These are phyloP conservation scores for Bassia scoparia DNA, from an alignment of 148 eudicot species.

Conservation along the genomic window DNA sequence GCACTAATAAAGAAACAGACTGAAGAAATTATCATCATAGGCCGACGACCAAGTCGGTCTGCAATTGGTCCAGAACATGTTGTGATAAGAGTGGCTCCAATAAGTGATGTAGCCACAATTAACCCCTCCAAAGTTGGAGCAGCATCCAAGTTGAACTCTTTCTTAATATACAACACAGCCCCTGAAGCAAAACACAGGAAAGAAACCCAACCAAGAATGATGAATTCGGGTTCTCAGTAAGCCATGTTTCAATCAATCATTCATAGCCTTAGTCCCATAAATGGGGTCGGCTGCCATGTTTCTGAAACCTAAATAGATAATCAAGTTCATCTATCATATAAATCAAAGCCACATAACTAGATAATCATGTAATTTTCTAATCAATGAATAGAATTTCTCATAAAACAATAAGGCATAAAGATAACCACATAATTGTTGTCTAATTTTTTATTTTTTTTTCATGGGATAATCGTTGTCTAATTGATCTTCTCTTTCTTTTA, in stretches of 20 bases:
- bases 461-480: too few relatives aligned
- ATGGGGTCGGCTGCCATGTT: too few relatives aligned
- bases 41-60: slow-evolving; percentile 65
- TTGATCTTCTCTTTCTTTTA: too few relatives aligned
- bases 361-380: background rate
- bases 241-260: background rate
- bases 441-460: too few relatives aligned
- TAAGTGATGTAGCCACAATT: slow-evolving; percentile 62
- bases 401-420: too few relatives aligned
- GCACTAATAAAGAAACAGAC: slow-evolving; percentile 52
- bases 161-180: slow-evolving; percentile 62
- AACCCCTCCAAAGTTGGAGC: slow-evolving; percentile 60
- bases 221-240: background rate
- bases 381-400: too few relatives aligned
- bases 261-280: too few relatives aligned
- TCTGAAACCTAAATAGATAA: too few relatives aligned
- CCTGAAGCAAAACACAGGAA: slow-evolving; percentile 32
- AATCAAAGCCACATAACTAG: background rate
- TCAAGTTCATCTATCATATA: background rate
- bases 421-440: background rate
- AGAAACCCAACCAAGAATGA: background rate
- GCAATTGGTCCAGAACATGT: slow-evolving; percentile 54
- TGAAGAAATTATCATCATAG: slow-evolving; percentile 57
- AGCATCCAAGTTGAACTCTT: slow-evolving; percentile 51
- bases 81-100: slow-evolving; percentile 59